Evolutionary conservation across 78 protist species (phyloP).

Genomic region (Chrysochromulina parva): DNA sequence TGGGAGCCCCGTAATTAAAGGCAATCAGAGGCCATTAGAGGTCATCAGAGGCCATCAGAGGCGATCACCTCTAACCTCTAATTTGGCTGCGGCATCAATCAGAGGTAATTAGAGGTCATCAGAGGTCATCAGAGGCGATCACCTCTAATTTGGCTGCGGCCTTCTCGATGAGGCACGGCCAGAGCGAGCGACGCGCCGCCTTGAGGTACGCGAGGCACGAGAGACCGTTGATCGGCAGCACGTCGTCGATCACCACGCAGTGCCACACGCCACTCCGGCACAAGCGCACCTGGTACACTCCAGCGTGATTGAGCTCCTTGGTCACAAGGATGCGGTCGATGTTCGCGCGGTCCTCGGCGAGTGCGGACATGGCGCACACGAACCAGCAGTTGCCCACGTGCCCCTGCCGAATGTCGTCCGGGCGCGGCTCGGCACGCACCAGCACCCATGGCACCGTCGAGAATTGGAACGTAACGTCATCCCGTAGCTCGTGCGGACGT

Average conservation of each 20-base stretch:
- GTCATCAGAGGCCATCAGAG: no score
- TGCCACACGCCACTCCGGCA: slow-evolving; percentile 22
- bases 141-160: slow-evolving; percentile 41
- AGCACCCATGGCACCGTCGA: slow-evolving; percentile 13
- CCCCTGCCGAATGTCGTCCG: slow-evolving; percentile 23
- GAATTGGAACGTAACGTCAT: not conserved
- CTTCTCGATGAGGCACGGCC: slow-evolving; percentile 43
- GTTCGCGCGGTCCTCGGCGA: not conserved
- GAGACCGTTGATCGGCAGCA: not conserved
- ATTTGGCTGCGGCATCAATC: no score
- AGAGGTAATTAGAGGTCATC: no score
- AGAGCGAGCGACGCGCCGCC: slow-evolving; percentile 7
- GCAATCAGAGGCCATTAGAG: no score
- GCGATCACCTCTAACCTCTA: no score
- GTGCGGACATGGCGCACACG: not conserved
- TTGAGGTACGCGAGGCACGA: no score
- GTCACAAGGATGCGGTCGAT: not conserved
- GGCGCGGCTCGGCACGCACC: slow-evolving; percentile 2
- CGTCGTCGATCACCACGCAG: not conserved
- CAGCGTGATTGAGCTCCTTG: not conserved
- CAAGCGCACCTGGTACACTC: slow-evolving; percentile 2
- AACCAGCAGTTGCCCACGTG: slow-evolving; percentile 13
- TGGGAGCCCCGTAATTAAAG: no score
- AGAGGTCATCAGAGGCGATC: no score
- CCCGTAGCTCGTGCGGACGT: not conserved